phyloP scores from a whole-genome alignment of 768 basidiomycete genomes.

The Auricularia cornea region DNA sequence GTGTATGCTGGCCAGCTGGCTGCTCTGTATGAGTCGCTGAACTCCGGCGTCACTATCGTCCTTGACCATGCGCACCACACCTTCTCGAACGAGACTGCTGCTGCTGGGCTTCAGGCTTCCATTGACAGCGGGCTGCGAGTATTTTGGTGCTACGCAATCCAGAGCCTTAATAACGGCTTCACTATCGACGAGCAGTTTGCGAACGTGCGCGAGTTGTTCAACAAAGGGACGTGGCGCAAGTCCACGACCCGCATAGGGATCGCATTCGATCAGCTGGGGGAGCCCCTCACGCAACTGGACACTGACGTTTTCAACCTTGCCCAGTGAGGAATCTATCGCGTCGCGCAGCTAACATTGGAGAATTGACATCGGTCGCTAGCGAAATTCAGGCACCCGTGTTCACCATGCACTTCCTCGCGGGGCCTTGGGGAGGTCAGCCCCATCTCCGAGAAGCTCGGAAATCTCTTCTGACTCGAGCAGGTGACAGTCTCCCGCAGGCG shows the following conservation, averaged over 20 bases:
- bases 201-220: background rate
- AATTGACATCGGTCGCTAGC: background rate
- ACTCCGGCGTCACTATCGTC: conserved; percentile 24
- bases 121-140: background rate
- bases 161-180: background rate
- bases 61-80: conserved; percentile 23
- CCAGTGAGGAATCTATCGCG: background rate
- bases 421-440: background rate
- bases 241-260: background rate
- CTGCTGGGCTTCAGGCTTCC: background rate
- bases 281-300: background rate
- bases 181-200: background rate
- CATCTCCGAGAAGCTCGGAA: background rate
- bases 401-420: background rate
- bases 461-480: background rate
- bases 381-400: background rate
- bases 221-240: background rate
- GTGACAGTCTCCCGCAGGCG: background rate
- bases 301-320: background rate
- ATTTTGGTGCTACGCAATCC: background rate
- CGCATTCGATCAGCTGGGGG: background rate
- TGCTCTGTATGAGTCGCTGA: conserved; percentile 22
- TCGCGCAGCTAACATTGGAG: background rate
- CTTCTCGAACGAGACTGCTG: background rate
- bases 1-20: conserved; percentile 22